Evolutionary conservation across 352 stramenopile genomes (phyloP), one percentile per base, ranked within the genome.

Genomic region (Aphanomyces stellatus): DNA sequence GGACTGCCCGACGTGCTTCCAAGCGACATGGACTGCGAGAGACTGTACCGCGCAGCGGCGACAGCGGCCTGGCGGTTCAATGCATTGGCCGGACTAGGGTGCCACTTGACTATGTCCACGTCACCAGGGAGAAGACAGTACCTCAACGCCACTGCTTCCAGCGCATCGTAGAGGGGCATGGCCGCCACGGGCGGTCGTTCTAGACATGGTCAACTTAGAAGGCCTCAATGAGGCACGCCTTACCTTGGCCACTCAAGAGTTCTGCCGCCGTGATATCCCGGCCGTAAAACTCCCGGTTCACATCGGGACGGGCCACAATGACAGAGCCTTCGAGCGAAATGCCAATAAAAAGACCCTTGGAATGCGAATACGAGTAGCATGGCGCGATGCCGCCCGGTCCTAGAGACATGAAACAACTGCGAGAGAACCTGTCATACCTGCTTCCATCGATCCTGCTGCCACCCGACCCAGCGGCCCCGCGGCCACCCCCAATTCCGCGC

Each of bases 221-320:
- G n/a, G n/a, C n/a, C n/a, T n/a, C n/a, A n/a, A n/a, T n/a, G n/a
- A n/a, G n/a, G n/a, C n/a, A n/a, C n/a, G n/a, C n/a, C 19, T 33
- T 42, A 67, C 60, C 60, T 67, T 30, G 62, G 25, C 88, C 88
- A 24, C 77, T 75, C 13, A 97, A 74, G 28, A 97, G 75, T 56
- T 96, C 74, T 10, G 79, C 62, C 8, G 85, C 77, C 33, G 76
- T 65, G 19, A 97, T 71, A 17, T 81, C 73, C 30, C 81, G 80
- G 33, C 90, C 89, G 73, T 98, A 98, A 73, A 98, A 98, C 30
- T 80, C 81, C 25, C 81, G 76, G 72, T 98, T 98, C 51, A 97
- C 86, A 51, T 95, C 86, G 15, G 84, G 69, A 25, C 95, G 88
- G 11, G 88, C 77, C n/a, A 95, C 77, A 33, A 97, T 85, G 27